Evolutionary conservation across 345 rosid genomes (phyloP).

Genomic region (Populus deltoides): DNA sequence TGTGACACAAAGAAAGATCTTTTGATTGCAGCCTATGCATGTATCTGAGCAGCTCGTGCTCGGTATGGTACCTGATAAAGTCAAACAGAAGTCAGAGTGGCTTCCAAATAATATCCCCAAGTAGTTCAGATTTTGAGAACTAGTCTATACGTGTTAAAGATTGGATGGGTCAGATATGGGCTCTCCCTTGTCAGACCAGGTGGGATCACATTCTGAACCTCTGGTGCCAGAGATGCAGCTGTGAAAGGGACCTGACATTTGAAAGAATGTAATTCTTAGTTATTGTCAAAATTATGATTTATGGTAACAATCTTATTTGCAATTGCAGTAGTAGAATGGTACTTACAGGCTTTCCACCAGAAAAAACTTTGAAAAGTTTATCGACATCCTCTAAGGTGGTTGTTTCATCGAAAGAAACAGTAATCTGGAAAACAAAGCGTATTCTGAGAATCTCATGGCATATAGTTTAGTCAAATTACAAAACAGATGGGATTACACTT

Average conservation of each 20-base stretch:
- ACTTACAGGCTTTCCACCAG: constrained; percentile 79
- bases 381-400: constrained; percentile 92
- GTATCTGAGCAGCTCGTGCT: constrained; percentile 92
- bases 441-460: constrained; percentile 16
- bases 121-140: constrained; percentile 18
- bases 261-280: constrained; percentile 4
- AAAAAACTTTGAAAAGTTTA: constrained; percentile 69
- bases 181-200: constrained; percentile 65
- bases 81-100: constrained; percentile 24
- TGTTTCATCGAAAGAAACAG: constrained; percentile 93
- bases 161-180: constrained; percentile 70
- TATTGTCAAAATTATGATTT: constrained; percentile 6
- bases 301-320: constrained; percentile 1
- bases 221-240: constrained; percentile 84
- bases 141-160: constrained; percentile 70
- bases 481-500: constrained; percentile 33
- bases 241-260: constrained; percentile 69
- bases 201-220: constrained; percentile 71
- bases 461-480: not conserved
- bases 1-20: constrained; percentile 97
- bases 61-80: constrained; percentile 70
- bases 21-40: constrained; percentile 70
- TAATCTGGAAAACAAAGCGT: constrained; percentile 51
- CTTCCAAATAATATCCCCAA: constrained; percentile 8
- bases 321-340: constrained; percentile 3